Base-by-base conservation (phyloP, 2,329 filamentous ascomycete species). In the Colletotrichum simmondsii region DNA sequence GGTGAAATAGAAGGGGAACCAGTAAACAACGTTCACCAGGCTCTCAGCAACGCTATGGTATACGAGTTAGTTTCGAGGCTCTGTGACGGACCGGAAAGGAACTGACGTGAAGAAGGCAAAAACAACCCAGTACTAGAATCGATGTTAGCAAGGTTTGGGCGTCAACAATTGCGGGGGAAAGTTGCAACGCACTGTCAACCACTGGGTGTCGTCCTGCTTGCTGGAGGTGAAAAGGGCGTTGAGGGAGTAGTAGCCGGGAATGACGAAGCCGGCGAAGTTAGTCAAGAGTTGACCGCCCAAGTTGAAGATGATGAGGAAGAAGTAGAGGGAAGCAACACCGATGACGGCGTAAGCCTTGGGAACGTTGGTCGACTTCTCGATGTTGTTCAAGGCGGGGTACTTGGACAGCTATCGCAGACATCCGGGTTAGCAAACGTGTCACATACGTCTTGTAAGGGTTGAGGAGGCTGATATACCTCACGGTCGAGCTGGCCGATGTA, bases 1-100 rank as follows among this genome's bases (percentile, higher is more conserved):
- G 83, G 95, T 96, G 87, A 94, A 99, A 93, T 99, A 99, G 89
- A 99, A 99, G 82, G 97, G 93, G 88, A 97, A 95, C 94, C 94
- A 97, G 90, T 97, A 97, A 75, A 96, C 93, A 75, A 95, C 93
- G 85, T 90, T 95, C 80, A 97, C 86, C 74, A 93, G 89, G 84
- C 93, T 95, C 89, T 97, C 94, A 78, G 95, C 81, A 62, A 97
- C 93, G 75, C 89, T 92, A 77, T 16, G 62, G 49, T 32, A 42
- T 73, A 66, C 61, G 28, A 24, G 67, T 75, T 60, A 72, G 71
- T 22, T 61, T 19, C 16, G 14, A 30, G n/a, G 3, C 10, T 16
- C 46, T 28, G 30, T 52, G 76, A 68, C 76, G 62, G 12, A 5
- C 61, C 30, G 5, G 24, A 57, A 58, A 68, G 53, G 16, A 58